Percentiles rank a stretch among this genome's conserved stretches.
phyloP scores from a whole-genome alignment of 257 asterid species.

The Oldenlandia corymbosa region DNA sequence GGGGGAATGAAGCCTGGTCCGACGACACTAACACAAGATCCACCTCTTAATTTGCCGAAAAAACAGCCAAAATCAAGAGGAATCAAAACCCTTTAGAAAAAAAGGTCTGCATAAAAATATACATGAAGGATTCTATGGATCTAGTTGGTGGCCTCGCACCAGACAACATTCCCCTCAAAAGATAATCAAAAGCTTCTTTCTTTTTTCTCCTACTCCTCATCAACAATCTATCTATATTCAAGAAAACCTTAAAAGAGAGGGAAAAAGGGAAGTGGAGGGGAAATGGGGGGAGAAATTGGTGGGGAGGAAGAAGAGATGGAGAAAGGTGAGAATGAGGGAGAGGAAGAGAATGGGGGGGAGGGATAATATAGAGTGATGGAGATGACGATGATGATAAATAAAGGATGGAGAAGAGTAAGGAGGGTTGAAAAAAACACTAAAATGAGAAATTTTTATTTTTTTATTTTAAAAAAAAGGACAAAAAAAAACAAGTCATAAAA shows the following conservation, averaged over 20 bases:
- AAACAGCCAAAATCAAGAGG: too few species aligned
- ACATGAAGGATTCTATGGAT: constrained; percentile 17
- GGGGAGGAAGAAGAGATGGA: not conserved
- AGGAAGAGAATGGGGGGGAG: not conserved
- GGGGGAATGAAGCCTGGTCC: constrained; percentile 99
- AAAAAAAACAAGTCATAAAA: constrained; percentile 58
- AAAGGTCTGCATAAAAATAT: not conserved
- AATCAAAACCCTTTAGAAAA: too few species aligned
- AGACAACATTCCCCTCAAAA: constrained; percentile 97
- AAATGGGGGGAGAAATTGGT: not conserved
- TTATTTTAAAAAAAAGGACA: constrained; percentile 31
- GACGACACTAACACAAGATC: constrained; percentile 55
- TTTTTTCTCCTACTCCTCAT: constrained; percentile 3
- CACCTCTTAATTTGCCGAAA: too few species aligned
- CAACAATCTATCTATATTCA: not conserved
- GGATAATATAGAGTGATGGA: constrained; percentile 13
- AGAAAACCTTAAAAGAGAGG: not conserved
- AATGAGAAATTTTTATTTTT: too few species aligned
- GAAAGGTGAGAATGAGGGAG: constrained; percentile 1
- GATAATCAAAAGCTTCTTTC: constrained; percentile 29
- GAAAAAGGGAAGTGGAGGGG: constrained; percentile 5
- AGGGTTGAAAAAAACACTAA: constrained; percentile 3
- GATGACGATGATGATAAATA: constrained; percentile 42
- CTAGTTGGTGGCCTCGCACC: constrained; percentile 83
- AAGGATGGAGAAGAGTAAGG: constrained; percentile 36